A percentile compares a stretch with the other conserved stretches of the same genome.
phyloP scores from a whole-genome alignment of 441 rosid genomes.

The Eruca vesicaria region DNA sequence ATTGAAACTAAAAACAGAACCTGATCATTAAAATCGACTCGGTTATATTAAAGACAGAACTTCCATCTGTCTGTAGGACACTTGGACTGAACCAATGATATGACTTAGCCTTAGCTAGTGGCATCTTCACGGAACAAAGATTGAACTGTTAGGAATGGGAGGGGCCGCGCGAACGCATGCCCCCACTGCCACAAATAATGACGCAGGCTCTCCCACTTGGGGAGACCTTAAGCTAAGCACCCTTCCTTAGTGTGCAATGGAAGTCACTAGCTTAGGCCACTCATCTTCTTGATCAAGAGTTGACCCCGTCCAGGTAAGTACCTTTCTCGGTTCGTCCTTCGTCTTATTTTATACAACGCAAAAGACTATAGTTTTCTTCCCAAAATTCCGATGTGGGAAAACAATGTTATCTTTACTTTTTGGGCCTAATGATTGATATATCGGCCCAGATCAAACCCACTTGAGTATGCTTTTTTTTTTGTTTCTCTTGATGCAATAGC shows the following conservation, averaged over 20 bases:
- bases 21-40: no score
- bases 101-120: no score
- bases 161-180: conserved; percentile 71
- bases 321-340: fast-evolving
- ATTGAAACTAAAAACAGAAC: no score
- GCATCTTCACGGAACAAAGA: background rate
- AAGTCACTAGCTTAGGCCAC: conserved; percentile 34
- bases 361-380: background rate
- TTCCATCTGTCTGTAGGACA: no score
- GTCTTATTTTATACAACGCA: background rate
- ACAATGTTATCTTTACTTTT: no score
- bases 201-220: conserved; percentile 40
- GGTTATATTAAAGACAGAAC: no score
- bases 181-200: conserved; percentile 61
- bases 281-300: conserved; percentile 29
- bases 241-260: conserved; percentile 32
- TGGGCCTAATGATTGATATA: no score
- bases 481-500: no score
- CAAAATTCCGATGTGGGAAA: background rate
- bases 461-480: no score
- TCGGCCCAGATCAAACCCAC: no score
- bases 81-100: no score
- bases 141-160: background rate
- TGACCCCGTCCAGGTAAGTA: conserved; percentile 40
- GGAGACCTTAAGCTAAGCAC: conserved; percentile 32